Conservation (phyloP, 2,329 filamentous ascomycete species). For the Exophiala aquamarina region DNA sequence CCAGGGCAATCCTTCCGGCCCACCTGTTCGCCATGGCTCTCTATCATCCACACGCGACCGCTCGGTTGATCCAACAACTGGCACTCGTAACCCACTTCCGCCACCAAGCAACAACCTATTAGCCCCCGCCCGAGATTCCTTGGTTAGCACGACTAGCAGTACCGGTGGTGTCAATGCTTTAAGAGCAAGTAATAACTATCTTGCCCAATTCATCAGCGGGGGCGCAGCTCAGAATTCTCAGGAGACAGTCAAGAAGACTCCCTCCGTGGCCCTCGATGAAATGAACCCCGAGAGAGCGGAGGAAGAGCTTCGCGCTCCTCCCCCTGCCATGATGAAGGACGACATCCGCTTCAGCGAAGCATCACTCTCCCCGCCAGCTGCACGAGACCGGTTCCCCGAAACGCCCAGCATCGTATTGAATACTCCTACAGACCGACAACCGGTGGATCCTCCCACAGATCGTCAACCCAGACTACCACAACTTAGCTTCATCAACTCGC, state of each 20-base stretch:
- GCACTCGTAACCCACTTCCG: background rate
- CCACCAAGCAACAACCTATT: conserved; percentile 16
- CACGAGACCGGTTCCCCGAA: background rate
- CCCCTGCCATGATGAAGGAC: conserved; percentile 22
- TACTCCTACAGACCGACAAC: conserved; percentile 3
- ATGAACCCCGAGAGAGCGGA: conserved; percentile 15
- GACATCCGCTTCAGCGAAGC: background rate
- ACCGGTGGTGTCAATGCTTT: conserved; percentile 32
- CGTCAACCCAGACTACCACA: conserved; percentile 18
- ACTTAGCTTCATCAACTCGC: conserved; percentile 19
- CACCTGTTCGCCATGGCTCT: conserved; percentile 40
- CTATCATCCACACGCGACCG: conserved; percentile 2
- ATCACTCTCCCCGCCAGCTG: background rate
- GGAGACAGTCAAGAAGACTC: conserved; percentile 15
- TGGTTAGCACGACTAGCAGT: conserved; percentile 28
- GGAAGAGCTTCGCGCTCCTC: conserved; percentile 21
- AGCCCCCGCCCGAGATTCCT: conserved; percentile 24
- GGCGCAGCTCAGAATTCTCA: conserved; percentile 25
- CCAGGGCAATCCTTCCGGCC: conserved; percentile 56
- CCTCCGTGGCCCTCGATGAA: conserved; percentile 20
- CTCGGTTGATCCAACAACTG: conserved; percentile 3
- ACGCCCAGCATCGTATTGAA: conserved; percentile 14
- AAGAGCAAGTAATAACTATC: conserved; percentile 40
- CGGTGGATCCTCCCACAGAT: conserved; percentile 8
- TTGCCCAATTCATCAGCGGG: conserved; percentile 38